Evolutionary conservation across 495 filamentous ascomycete species (phyloP).

Genomic region (Immersiella caudata): DNA sequence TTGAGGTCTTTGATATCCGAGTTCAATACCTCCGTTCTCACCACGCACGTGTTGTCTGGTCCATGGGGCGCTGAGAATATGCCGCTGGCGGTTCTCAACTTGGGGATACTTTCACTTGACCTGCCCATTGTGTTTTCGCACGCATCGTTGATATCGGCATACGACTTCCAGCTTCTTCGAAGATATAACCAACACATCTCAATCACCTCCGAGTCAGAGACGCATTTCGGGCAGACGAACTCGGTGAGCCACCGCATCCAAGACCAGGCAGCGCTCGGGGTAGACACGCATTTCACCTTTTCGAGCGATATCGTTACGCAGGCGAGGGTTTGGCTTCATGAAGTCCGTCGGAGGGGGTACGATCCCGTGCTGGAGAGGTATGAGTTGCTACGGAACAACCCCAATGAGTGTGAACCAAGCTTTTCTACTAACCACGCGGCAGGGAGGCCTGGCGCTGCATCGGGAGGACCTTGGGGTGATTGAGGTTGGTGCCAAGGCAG

Average conservation of each 20-base stretch:
- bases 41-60: constrained; percentile 38
- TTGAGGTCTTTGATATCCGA: constrained; percentile 31
- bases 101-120: constrained; percentile 37
- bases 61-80: constrained; percentile 42
- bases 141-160: constrained; percentile 34
- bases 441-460: constrained; percentile 50
- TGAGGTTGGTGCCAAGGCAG: constrained; percentile 49
- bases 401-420: constrained; percentile 53
- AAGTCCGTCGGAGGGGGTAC: constrained; percentile 35
- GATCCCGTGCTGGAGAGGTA: constrained; percentile 39
- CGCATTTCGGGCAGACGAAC: constrained; percentile 49
- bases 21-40: constrained; percentile 39
- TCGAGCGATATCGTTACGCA: constrained; percentile 49
- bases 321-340: constrained; percentile 50
- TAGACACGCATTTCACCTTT: constrained; percentile 53
- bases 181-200: constrained; percentile 44
- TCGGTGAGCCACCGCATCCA: constrained; percentile 39
- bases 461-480: constrained; percentile 51
- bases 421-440: constrained; percentile 52
- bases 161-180: constrained; percentile 38
- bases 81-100: constrained; percentile 37
- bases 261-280: constrained; percentile 48
- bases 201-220: constrained; percentile 52
- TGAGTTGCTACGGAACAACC: constrained; percentile 43
- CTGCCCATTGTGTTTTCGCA: constrained; percentile 50